Conservation (phyloP, 2,329 filamentous ascomycete genomes). For the Pseudophaeomoniella oleicola region DNA sequence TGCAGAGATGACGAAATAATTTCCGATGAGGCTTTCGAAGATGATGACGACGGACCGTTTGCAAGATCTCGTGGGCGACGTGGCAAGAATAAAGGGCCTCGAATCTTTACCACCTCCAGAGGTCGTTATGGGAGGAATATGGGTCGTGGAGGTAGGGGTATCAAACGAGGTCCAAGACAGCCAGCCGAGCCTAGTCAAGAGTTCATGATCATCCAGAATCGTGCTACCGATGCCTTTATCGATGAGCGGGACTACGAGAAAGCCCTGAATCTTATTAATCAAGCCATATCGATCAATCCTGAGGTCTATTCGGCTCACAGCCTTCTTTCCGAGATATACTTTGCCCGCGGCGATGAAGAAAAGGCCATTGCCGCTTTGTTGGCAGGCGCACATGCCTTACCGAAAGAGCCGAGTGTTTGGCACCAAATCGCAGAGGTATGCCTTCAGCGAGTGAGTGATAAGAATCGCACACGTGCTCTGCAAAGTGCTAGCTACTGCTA, state of each 20-base stretch:
- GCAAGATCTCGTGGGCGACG: not conserved
- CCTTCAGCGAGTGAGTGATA: conserved; percentile 28
- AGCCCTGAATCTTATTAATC: conserved; percentile 26
- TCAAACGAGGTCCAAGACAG: conserved; percentile 30
- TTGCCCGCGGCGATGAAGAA: conserved; percentile 39
- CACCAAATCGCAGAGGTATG: conserved; percentile 41
- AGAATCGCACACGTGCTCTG: conserved; percentile 25
- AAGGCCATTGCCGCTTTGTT: conserved; percentile 42
- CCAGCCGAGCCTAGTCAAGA: conserved; percentile 31
- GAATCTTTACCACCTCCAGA: not conserved
- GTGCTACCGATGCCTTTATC: conserved; percentile 33
- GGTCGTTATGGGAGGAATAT: not conserved
- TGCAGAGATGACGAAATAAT: not conserved
- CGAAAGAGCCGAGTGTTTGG: conserved; percentile 42
- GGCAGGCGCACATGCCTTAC: conserved; percentile 42
- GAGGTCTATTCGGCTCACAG: conserved; percentile 49
- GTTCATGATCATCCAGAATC: conserved; percentile 31
- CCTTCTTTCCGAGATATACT: conserved; percentile 43
- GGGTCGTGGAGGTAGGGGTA: conserved; percentile 25
- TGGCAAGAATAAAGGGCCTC: not conserved
- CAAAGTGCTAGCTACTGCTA: conserved; percentile 39
- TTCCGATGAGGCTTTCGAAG: not conserved
- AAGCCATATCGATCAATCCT: conserved; percentile 42
- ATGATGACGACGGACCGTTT: conserved; percentile 1
- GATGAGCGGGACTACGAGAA: conserved; percentile 27